Conservation (phyloP, 352 stramenopile species). For the Pythium biforme region DNA sequence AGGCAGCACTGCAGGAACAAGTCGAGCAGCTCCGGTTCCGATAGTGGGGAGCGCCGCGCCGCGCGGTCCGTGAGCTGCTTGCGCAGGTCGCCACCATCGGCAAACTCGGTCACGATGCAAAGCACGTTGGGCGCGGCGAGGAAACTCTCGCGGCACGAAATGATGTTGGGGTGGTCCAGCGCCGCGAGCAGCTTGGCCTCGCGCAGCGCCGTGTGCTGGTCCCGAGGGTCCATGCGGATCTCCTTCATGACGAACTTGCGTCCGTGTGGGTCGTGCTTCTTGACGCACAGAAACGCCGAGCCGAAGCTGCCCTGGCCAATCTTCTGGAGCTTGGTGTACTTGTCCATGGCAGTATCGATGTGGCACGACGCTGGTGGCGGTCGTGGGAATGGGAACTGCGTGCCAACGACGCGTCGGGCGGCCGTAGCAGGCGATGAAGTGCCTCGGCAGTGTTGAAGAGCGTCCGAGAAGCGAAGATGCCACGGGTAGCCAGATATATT, state of each 20-base stretch:
- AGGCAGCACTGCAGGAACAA: slow-evolving; percentile 71
- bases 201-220: slow-evolving; percentile 50
- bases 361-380: neutral
- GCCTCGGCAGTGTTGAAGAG: no score
- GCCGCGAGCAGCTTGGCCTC: slow-evolving; percentile 69
- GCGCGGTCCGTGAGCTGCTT: slow-evolving; percentile 43
- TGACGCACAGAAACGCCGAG: slow-evolving; percentile 56
- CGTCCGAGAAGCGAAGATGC: no score
- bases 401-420: neutral
- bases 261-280: slow-evolving; percentile 33
- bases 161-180: slow-evolving; percentile 84
- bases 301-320: slow-evolving; percentile 79
- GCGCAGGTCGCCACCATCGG: slow-evolving; percentile 71
- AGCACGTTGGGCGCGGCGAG: slow-evolving; percentile 39
- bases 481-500: no score
- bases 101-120: slow-evolving; percentile 87
- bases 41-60: slow-evolving; percentile 19
- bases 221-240: slow-evolving; percentile 65
- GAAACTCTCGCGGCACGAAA: slow-evolving; percentile 80
- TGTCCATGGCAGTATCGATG: slow-evolving; percentile 48
- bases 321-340: slow-evolving; percentile 74
- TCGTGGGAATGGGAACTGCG: neutral
- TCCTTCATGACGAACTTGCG: slow-evolving; percentile 76
- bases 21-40: slow-evolving; percentile 46
- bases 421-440: no score